These are phyloP conservation scores for Coccomyxa sp. DNA, from an alignment of 139 green algal genomes.

Conservation along the genomic window DNA sequence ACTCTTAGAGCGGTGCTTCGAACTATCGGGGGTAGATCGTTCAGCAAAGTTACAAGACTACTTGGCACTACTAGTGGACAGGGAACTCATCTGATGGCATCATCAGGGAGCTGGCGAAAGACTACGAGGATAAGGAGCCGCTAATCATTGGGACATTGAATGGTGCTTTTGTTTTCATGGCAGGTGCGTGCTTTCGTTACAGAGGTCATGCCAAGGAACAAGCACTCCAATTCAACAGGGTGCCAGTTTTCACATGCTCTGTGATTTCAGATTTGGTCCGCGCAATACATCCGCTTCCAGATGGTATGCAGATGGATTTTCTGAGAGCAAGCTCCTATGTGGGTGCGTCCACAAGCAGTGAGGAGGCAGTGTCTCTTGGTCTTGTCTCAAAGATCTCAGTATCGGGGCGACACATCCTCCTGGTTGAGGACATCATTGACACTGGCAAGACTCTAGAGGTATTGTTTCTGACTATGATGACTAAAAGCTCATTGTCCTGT, in stretches of 20 bases:
- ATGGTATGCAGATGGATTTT: conserved; percentile 51
- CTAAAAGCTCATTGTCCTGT: no score
- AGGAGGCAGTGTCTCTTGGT: conserved; percentile 27
- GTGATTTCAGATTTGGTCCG: conserved; percentile 42
- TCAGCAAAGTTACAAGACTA: background rate
- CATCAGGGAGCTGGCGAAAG: conserved; percentile 32
- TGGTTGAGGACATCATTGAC: conserved; percentile 92
- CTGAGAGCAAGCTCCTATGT: conserved; percentile 42
- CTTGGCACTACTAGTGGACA: background rate
- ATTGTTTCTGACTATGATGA: no score
- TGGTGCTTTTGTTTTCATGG: conserved; percentile 56
- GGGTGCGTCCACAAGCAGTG: conserved; percentile 14
- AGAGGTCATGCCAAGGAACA: no score
- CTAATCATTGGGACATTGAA: conserved; percentile 49
- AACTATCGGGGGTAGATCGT: background rate
- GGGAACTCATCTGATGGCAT: no score
- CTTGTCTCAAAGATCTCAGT: conserved; percentile 15
- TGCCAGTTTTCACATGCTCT: background rate
- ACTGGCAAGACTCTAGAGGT: conserved; percentile 49
- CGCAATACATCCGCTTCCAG: conserved; percentile 36
- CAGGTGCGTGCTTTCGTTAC: conserved; percentile 5
- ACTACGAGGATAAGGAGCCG: conserved; percentile 38
- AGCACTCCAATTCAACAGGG: no score
- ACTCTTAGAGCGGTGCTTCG: background rate
- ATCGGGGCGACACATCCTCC: conserved; percentile 44